Conservation (phyloP, 257 asterid species). For the Echites panduratus region DNA sequence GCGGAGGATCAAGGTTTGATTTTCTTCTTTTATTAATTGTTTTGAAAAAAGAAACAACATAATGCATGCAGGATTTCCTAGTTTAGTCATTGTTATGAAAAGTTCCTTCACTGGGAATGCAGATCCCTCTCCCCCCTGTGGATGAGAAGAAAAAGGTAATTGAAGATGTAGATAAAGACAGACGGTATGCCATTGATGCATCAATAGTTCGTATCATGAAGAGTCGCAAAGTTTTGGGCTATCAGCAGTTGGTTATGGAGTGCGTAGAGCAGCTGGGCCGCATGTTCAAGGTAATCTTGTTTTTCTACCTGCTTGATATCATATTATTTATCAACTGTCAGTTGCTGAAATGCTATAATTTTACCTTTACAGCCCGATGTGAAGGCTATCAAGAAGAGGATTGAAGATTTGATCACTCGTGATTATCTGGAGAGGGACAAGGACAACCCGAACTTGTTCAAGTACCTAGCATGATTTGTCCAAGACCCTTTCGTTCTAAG, state of each 20-base stretch:
- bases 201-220: conserved; percentile 98
- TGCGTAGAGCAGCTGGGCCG: conserved; percentile 95
- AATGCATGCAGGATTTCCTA: not conserved
- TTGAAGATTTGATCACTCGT: conserved; percentile 90
- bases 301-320: not conserved
- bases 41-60: not conserved
- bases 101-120: conserved; percentile 18
- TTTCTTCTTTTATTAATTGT: not conserved
- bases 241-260: conserved; percentile 94
- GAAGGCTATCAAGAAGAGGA: conserved; percentile 95
- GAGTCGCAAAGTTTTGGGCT: conserved; percentile 90
- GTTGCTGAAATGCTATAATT: not conserved
- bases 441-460: conserved; percentile 87
- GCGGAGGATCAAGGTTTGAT: conserved; percentile 88
- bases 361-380: conserved; percentile 67
- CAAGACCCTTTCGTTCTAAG: not conserved
- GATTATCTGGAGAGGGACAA: conserved; percentile 94
- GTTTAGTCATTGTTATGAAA: not conserved
- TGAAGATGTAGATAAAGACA: conserved; percentile 97
- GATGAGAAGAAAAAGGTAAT: conserved; percentile 97
- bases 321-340: not conserved
- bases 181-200: conserved; percentile 96
- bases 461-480: conserved; percentile 76
- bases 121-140: conserved; percentile 98
- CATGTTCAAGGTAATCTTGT: conserved; percentile 77